Conservation (phyloP, 805 yeast species). For the Nakazawaea populi region DNA sequence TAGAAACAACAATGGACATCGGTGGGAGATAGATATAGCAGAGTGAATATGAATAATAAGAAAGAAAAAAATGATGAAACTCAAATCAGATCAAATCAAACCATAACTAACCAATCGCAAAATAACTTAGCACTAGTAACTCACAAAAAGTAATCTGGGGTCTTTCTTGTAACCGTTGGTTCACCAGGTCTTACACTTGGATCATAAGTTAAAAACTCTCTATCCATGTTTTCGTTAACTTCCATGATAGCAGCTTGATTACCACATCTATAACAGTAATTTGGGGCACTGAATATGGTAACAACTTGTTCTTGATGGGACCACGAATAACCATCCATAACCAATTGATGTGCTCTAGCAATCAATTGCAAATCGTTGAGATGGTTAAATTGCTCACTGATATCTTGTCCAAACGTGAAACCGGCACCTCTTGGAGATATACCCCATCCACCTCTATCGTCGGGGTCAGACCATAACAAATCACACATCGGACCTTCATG, state of each 20-base stretch:
- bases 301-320: constrained; percentile 91
- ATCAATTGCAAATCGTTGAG: constrained; percentile 77
- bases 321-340: constrained; percentile 98
- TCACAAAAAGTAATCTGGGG: constrained; percentile 93
- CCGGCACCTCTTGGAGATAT: constrained; percentile 98
- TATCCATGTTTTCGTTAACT: constrained; percentile 88
- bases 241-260: constrained; percentile 98
- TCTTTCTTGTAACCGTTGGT: constrained; percentile 93
- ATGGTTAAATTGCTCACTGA: constrained; percentile 89
- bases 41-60: too few species aligned
- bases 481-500: constrained; percentile 99
- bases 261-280: constrained; percentile 96
- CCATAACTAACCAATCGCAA: too few species aligned
- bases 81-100: too few species aligned
- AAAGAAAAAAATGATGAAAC: too few species aligned
- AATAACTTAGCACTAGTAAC: background rate
- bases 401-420: constrained; percentile 95
- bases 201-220: constrained; percentile 91
- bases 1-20: background rate
- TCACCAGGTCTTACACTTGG: constrained; percentile 97
- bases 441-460: constrained; percentile 98
- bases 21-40: background rate
- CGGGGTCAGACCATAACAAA: constrained; percentile 94
- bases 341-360: constrained; percentile 94
- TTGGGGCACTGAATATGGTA: constrained; percentile 92